Conservation (phyloP, 2,329 filamentous ascomycete species). For the Pseudopithomyces chartarum region DNA sequence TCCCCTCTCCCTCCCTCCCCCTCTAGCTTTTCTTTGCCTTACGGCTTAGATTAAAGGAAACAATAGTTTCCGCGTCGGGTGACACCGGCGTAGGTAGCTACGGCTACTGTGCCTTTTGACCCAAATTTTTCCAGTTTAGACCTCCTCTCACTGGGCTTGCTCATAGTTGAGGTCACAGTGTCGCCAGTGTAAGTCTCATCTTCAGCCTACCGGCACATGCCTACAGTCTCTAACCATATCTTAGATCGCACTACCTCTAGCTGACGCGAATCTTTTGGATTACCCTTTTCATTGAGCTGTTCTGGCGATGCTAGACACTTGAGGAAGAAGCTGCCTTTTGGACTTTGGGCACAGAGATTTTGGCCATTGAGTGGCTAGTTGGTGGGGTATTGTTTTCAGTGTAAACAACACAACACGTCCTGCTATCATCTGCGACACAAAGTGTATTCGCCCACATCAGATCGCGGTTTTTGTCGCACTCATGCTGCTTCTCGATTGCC, state of each 20-base stretch:
- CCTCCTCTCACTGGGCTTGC: slow-evolving; percentile 3
- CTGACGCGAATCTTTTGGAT: background rate
- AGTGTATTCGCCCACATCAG: too few species aligned
- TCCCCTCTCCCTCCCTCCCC: background rate
- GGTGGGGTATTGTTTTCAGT: too few species aligned
- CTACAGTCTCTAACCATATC: too few species aligned
- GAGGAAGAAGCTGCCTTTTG: background rate
- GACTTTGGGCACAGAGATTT: background rate
- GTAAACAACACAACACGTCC: too few species aligned
- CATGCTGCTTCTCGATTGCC: too few species aligned
- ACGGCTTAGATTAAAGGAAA: background rate
- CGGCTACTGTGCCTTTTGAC: background rate
- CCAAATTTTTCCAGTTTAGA: background rate
- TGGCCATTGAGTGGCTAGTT: too few species aligned
- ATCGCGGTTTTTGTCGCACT: too few species aligned
- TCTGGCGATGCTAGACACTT: background rate
- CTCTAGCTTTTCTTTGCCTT: background rate
- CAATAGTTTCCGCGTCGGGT: background rate
- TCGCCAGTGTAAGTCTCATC: too few species aligned
- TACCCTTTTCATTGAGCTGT: slow-evolving; percentile 1
- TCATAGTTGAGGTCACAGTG: background rate
- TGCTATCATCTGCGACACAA: too few species aligned
- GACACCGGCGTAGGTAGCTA: background rate
- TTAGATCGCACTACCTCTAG: background rate
- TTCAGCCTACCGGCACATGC: too few species aligned